Evolutionary conservation across 2,329 filamentous ascomycete species (phyloP).

Genomic region (Scytalidium sp.): DNA sequence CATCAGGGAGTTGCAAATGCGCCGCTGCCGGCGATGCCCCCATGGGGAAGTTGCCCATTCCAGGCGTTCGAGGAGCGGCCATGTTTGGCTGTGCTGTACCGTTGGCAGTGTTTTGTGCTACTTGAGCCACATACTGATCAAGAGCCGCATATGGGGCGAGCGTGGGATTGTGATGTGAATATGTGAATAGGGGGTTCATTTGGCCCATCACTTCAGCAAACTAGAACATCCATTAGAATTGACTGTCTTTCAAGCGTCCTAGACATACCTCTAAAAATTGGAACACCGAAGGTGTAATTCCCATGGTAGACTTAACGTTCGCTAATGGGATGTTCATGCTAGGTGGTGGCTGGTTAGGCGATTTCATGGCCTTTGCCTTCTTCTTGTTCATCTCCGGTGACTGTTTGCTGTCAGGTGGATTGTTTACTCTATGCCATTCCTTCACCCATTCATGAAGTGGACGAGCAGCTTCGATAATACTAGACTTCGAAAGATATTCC

Average conservation of each 20-base stretch:
- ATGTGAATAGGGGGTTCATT: constrained; percentile 62
- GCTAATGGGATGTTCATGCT: constrained; percentile 60
- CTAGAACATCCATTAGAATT: constrained; percentile 34
- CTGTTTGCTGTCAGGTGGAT: constrained; percentile 48
- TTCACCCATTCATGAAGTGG: constrained; percentile 63
- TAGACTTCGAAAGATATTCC: constrained; percentile 75
- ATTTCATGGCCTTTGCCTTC: constrained; percentile 58
- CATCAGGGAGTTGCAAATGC: constrained; percentile 57
- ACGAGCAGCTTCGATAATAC: constrained; percentile 58
- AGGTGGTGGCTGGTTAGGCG: constrained; percentile 55
- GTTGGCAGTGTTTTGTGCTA: constrained; percentile 29
- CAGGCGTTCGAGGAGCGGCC: constrained; percentile 25
- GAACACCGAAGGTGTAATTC: constrained; percentile 58
- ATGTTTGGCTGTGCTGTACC: constrained; percentile 13
- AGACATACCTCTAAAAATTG: constrained; percentile 59
- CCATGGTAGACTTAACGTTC: constrained; percentile 52
- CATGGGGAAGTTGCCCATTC: constrained; percentile 44
- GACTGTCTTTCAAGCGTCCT: not conserved
- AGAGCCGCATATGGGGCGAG: constrained; percentile 57
- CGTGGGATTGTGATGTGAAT: constrained; percentile 51
- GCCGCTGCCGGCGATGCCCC: constrained; percentile 57
- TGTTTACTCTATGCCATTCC: constrained; percentile 60
- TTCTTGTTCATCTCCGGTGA: constrained; percentile 69
- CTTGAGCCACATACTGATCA: constrained; percentile 54
- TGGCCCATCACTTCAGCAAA: constrained; percentile 65